A percentile compares a stretch with the other conserved stretches of the same genome.
Evolutionary conservation across 1,284 basidiomycete genomes (phyloP).

Genomic region (Ceraceosorus guamensis): DNA sequence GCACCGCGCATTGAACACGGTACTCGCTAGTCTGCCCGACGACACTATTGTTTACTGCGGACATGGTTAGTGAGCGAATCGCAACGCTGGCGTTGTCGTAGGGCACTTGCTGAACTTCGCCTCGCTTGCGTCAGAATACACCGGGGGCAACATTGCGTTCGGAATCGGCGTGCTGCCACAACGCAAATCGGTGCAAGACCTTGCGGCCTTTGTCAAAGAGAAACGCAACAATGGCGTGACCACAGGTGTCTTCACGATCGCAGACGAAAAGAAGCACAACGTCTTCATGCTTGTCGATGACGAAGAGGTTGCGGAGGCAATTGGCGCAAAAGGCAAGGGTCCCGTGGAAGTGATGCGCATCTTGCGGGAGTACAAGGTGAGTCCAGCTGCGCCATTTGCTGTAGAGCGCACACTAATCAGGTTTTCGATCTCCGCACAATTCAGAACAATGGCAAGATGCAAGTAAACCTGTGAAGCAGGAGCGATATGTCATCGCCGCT

Average conservation of each 20-base stretch:
- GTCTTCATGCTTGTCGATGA: conserved; percentile 41
- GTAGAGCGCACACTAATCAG: no score
- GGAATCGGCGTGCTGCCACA: conserved; percentile 58
- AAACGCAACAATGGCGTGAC: conserved; percentile 55
- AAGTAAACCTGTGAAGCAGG: no score
- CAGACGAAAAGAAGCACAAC: conserved; percentile 62
- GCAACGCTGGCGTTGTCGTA: neutral
- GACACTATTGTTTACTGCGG: conserved; percentile 80
- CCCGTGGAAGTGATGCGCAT: no score
- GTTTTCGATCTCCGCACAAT: no score
- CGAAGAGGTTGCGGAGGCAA: no score
- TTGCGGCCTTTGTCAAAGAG: conserved; percentile 46
- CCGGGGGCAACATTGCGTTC: conserved; percentile 46
- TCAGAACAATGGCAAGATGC: no score
- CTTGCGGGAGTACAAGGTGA: no score
- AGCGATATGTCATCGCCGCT: no score
- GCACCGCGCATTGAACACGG: conserved; percentile 71
- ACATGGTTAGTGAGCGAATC: conserved; percentile 55
- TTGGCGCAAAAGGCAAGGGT: no score
- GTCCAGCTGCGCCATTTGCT: no score
- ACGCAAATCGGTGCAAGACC: conserved; percentile 57
- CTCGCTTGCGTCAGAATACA: conserved; percentile 39
- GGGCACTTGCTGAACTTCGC: neutral
- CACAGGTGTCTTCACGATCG: conserved; percentile 72
- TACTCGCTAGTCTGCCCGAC: conserved; percentile 62